Evolutionary conservation across 208 protist genomes (phyloP).

Genomic region (Trypanosoma mega): DNA sequence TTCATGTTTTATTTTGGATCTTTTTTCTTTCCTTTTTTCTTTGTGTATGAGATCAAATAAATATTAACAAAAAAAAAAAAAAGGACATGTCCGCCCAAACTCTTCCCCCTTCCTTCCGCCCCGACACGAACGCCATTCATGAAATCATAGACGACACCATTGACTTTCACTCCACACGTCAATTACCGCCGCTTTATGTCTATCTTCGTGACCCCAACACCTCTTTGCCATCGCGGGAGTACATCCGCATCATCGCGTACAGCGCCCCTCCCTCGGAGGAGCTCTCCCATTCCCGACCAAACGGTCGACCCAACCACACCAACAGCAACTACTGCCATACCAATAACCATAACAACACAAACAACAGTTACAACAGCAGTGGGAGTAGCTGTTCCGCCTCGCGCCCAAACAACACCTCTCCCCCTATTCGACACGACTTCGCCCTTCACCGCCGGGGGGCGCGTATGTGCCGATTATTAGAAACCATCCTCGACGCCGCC

Average conservation of each 20-base stretch:
- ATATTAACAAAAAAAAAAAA: neutral
- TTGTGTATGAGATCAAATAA: neutral
- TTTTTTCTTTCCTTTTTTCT: slow-evolving; percentile 12
- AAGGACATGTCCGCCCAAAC: neutral
- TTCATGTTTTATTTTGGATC: slow-evolving; percentile 1
- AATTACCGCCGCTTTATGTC: slow-evolving; percentile 27
- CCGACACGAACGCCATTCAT: neutral
- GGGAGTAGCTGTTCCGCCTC: neutral
- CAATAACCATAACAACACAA: too few species aligned
- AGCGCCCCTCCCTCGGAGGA: neutral
- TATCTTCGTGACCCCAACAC: slow-evolving; percentile 18
- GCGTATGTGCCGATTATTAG: slow-evolving; percentile 72
- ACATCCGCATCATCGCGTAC: slow-evolving; percentile 64
- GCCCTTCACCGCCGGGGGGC: slow-evolving; percentile 75
- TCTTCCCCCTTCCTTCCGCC: slow-evolving; percentile 1
- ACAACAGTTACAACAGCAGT: neutral
- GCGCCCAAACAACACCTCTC: slow-evolving; percentile 18
- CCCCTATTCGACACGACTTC: slow-evolving; percentile 48
- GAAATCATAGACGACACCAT: neutral
- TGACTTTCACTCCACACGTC: too few species aligned
- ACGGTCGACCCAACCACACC: too few species aligned
- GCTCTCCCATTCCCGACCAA: too few species aligned
- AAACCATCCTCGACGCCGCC: slow-evolving; percentile 61
- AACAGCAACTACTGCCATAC: too few species aligned
- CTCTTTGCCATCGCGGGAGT: slow-evolving; percentile 48